Conservation (phyloP, 1,139 yeast genomes). For the Pichia sp. region DNA sequence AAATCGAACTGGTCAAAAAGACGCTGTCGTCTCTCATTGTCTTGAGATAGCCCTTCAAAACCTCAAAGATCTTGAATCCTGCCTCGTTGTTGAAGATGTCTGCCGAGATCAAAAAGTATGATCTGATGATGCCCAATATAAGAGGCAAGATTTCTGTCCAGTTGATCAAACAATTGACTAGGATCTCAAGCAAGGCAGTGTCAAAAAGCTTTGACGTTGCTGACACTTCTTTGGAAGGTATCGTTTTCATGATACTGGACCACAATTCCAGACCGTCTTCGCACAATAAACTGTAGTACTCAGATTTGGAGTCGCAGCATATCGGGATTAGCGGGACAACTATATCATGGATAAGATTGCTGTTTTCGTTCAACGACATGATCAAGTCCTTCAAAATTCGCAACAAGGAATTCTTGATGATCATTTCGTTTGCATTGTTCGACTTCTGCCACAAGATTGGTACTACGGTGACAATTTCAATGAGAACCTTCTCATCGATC, state of each 20-base stretch:
- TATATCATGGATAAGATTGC: conserved; percentile 56
- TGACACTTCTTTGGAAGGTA: conserved; percentile 36
- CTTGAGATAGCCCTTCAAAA: conserved; percentile 52
- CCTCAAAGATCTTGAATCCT: conserved; percentile 43
- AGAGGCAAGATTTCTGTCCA: conserved; percentile 77
- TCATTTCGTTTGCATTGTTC: conserved; percentile 51
- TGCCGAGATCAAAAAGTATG: conserved; percentile 62
- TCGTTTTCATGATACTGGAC: conserved; percentile 63
- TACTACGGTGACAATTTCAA: conserved; percentile 53
- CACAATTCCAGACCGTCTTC: conserved; percentile 91
- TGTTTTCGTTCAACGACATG: conserved; percentile 58
- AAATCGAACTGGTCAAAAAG: conserved; percentile 49
- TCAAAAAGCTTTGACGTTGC: conserved; percentile 38
- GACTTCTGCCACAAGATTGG: conserved; percentile 74
- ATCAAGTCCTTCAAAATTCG: conserved; percentile 65
- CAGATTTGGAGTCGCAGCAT: conserved; percentile 62
- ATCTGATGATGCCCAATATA: conserved; percentile 62
- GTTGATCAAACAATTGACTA: conserved; percentile 48
- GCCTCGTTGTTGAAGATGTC: conserved; percentile 39
- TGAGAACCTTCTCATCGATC: conserved; percentile 46
- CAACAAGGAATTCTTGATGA: conserved; percentile 65
- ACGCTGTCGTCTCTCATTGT: conserved; percentile 70
- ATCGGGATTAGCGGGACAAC: conserved; percentile 61
- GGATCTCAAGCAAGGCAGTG: conserved; percentile 37
- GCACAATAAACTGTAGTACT: conserved; percentile 56